These are phyloP conservation scores for Epichloe bromicola DNA, from an alignment of 2,329 filamentous ascomycete genomes.

Conservation along the genomic window DNA sequence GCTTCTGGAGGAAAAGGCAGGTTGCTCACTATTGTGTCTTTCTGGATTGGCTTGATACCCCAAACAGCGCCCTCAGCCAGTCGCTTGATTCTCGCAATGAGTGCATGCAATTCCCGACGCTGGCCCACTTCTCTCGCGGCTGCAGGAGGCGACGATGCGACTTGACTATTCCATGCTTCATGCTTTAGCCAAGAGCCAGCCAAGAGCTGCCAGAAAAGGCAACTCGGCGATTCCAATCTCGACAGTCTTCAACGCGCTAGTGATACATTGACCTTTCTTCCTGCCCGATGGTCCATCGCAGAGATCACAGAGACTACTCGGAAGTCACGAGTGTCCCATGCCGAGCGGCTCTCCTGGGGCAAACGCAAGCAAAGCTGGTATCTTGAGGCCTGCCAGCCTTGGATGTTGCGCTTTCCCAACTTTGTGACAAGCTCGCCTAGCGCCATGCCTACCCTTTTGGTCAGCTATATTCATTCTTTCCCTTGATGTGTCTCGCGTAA, in stretches of 20 bases:
- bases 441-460: neutral
- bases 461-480: conserved; percentile 5
- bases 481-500: neutral
- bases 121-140: neutral
- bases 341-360: neutral
- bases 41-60: too few species aligned
- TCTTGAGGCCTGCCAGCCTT: neutral
- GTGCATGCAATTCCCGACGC: neutral
- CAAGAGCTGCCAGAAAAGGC: neutral
- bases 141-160: too few species aligned
- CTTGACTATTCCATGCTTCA: neutral
- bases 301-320: neutral
- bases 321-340: neutral
- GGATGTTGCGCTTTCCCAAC: neutral
- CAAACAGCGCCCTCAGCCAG: too few species aligned
- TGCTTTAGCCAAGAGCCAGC: neutral
- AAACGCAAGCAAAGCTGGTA: neutral
- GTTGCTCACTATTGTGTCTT: too few species aligned
- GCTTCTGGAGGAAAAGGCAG: too few species aligned
- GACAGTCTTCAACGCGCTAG: neutral
- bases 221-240: neutral
- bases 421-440: neutral
- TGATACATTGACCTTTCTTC: neutral
- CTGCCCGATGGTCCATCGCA: neutral
- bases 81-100: too few species aligned